Conservation (phyloP, 495 filamentous ascomycete species). For the Aspergillus sclerotiicarbonarius region DNA sequence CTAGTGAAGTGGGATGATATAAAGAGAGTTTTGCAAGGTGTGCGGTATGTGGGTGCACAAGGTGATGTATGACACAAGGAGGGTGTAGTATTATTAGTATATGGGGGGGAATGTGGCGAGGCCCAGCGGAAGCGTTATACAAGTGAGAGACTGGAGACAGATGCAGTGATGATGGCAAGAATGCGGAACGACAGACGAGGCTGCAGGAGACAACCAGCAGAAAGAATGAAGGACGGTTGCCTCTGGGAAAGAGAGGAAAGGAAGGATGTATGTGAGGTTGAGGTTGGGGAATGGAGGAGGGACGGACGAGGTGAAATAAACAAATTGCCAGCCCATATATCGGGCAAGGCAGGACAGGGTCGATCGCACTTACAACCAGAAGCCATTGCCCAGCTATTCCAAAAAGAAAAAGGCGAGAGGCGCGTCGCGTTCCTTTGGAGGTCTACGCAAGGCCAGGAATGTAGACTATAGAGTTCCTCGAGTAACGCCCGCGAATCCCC, state of each 20-base stretch:
- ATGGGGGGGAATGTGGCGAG: slow-evolving; percentile 6
- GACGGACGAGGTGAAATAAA: slow-evolving; percentile 40
- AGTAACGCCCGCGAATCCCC: slow-evolving; percentile 26
- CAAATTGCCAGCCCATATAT: slow-evolving; percentile 39
- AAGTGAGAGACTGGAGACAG: slow-evolving; percentile 5
- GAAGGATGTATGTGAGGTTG: slow-evolving; percentile 21
- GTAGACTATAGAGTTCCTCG: slow-evolving; percentile 39
- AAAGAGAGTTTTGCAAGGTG: neutral
- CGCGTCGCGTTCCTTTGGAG: slow-evolving; percentile 42
- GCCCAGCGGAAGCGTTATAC: neutral
- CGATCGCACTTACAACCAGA: slow-evolving; percentile 42
- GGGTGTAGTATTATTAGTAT: slow-evolving; percentile 3
- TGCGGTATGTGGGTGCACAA: slow-evolving; percentile 1
- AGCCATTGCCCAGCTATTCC: slow-evolving; percentile 34
- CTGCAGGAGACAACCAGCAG: slow-evolving; percentile 15
- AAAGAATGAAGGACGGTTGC: slow-evolving; percentile 26
- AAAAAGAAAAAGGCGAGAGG: slow-evolving; percentile 20
- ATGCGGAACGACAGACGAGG: slow-evolving; percentile 25
- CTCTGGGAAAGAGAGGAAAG: slow-evolving; percentile 13
- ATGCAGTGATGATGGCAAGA: slow-evolving; percentile 7
- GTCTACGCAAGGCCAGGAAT: slow-evolving; percentile 47
- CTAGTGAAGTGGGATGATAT: slow-evolving; percentile 1
- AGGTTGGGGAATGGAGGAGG: slow-evolving; percentile 31
- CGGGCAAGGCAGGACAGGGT: slow-evolving; percentile 23
- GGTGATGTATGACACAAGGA: slow-evolving; percentile 6